phyloP scores from a whole-genome alignment of 208 protist species.

The Angomonas deanei region DNA sequence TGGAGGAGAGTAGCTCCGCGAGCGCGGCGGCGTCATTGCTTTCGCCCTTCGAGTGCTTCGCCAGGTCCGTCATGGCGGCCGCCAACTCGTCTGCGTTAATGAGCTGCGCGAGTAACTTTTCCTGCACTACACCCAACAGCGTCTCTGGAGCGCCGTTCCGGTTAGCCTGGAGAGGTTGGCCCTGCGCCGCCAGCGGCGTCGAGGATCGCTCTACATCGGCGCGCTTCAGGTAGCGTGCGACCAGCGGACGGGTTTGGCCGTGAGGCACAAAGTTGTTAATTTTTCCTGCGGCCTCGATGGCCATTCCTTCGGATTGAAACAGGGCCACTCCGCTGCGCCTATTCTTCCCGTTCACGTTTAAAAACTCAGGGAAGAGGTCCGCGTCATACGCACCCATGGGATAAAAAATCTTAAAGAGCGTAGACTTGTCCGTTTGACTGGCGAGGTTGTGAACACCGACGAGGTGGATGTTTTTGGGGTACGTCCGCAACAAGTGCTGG shows the following conservation, averaged over 20 bases:
- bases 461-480: slow-evolving; percentile 30
- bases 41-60: slow-evolving; percentile 28
- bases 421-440: slow-evolving; percentile 29
- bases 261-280: slow-evolving; percentile 57
- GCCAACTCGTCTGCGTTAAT: slow-evolving; percentile 22
- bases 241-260: slow-evolving; percentile 41
- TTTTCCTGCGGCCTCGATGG: slow-evolving; percentile 58
- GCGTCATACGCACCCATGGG: slow-evolving; percentile 56
- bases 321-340: slow-evolving; percentile 61
- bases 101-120: slow-evolving; percentile 15
- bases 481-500: slow-evolving; percentile 39
- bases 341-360: slow-evolving; percentile 34
- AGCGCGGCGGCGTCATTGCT: slow-evolving; percentile 32
- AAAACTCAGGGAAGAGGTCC: slow-evolving; percentile 34
- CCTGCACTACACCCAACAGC: slow-evolving; percentile 16
- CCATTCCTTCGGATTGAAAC: slow-evolving; percentile 47
- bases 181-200: neutral
- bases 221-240: slow-evolving; percentile 40
- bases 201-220: neutral
- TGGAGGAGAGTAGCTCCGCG: slow-evolving; percentile 26
- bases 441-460: slow-evolving; percentile 69
- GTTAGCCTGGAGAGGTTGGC: neutral
- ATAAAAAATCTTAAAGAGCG: slow-evolving; percentile 64
- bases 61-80: slow-evolving; percentile 34
- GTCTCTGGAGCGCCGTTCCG: slow-evolving; percentile 4